Percentiles rank a stretch among this genome's conserved stretches.
Evolutionary conservation across 495 filamentous ascomycete genomes (phyloP).

Genomic region (Aspergillus bertholletiae): DNA sequence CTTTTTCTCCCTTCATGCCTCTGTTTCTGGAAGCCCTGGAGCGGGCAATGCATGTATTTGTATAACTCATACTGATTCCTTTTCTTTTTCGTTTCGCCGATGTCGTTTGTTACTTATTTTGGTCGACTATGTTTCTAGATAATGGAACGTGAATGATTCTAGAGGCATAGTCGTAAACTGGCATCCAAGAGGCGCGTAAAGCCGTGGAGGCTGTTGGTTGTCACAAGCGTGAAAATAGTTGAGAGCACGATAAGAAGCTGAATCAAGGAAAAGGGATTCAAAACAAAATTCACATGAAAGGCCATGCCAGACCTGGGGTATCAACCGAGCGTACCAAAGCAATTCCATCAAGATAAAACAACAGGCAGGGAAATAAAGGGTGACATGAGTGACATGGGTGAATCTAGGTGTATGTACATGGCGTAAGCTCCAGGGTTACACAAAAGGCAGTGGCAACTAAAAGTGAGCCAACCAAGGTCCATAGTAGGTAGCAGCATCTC

Average conservation of each 20-base stretch:
- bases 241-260: background rate
- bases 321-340: constrained; percentile 6
- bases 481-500: background rate
- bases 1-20: constrained; percentile 17
- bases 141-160: constrained; percentile 28
- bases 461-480: background rate
- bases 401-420: background rate
- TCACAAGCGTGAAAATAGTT: background rate
- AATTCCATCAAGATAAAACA: background rate
- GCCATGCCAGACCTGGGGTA: constrained; percentile 4
- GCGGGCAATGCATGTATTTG: constrained; percentile 44
- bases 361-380: background rate
- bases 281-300: too few species aligned
- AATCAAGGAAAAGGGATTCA: background rate
- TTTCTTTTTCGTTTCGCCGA: constrained; percentile 21
- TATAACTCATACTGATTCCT: constrained; percentile 32
- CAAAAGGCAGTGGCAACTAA: background rate
- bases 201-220: background rate
- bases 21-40: constrained; percentile 28
- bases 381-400: background rate
- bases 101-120: constrained; percentile 21
- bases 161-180: background rate
- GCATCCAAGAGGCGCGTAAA: background rate
- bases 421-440: background rate
- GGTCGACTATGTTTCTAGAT: constrained; percentile 29